Evolutionary conservation across 164 flowering plant genomes (phyloP).

Genomic region (Magnolia officinalis): DNA sequence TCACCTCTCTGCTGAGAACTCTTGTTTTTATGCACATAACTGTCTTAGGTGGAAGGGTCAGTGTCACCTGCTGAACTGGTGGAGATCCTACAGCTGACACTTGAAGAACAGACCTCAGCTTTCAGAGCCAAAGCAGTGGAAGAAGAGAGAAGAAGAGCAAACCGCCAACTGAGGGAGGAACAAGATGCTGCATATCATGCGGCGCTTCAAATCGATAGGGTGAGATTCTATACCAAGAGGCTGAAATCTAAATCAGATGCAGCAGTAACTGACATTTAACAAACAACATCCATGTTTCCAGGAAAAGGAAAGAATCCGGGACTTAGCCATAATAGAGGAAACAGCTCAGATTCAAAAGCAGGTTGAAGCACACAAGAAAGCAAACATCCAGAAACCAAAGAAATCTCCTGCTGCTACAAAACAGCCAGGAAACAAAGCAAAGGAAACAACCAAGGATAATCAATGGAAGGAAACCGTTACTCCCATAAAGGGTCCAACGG

Average conservation of each 20-base stretch:
- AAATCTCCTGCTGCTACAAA: slow-evolving; percentile 14
- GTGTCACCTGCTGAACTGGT: slow-evolving; percentile 58
- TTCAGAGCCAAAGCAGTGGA: slow-evolving; percentile 36
- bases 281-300: slow-evolving; percentile 9
- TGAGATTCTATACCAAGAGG: background rate
- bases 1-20: no score
- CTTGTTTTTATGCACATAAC: background rate
- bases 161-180: slow-evolving; percentile 54
- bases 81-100: slow-evolving; percentile 61
- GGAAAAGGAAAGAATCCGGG: slow-evolving; percentile 38
- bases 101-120: slow-evolving; percentile 66
- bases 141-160: slow-evolving; percentile 10
- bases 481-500: slow-evolving; percentile 17
- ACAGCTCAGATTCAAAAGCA: slow-evolving; percentile 8
- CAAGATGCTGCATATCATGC: slow-evolving; percentile 67
- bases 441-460: slow-evolving; percentile 21
- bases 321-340: slow-evolving; percentile 8
- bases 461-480: slow-evolving; percentile 14
- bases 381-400: slow-evolving; percentile 4
- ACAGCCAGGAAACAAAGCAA: slow-evolving; percentile 14
- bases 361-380: no score
- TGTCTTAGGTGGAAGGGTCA: slow-evolving; percentile 64
- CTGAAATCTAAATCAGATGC: no score
- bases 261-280: no score
- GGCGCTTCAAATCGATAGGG: slow-evolving; percentile 58